These are phyloP conservation scores for Cymbomonas tetramitiformis DNA, from an alignment of 139 green algal species.

Conservation along the genomic window DNA sequence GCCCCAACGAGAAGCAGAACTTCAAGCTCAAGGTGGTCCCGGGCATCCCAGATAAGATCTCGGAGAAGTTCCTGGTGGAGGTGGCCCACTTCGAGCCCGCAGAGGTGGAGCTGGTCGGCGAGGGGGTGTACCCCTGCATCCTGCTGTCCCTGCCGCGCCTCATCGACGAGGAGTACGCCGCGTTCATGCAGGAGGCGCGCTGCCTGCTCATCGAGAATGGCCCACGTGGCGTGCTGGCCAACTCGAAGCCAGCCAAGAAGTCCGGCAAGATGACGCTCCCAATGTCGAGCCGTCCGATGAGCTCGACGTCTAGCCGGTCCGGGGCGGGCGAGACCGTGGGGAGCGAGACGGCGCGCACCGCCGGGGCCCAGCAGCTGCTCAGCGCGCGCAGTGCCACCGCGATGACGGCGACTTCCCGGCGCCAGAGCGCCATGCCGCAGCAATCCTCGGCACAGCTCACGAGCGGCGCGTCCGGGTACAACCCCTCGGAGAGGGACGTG, in stretches of 20 bases:
- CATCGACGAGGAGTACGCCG: conserved; percentile 26
- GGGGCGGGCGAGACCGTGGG: too few species aligned
- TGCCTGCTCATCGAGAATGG: neutral
- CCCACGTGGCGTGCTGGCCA: too few species aligned
- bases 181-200: conserved; percentile 1
- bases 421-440: neutral
- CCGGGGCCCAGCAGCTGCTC: too few species aligned
- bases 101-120: conserved; percentile 36
- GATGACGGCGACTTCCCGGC: neutral
- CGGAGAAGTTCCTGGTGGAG: conserved; percentile 48
- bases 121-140: conserved; percentile 49
- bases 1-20: conserved; percentile 29
- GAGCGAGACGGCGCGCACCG: too few species aligned
- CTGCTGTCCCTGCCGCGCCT: conserved; percentile 38
- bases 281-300: too few species aligned
- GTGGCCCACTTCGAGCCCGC: conserved; percentile 63
- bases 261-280: too few species aligned
- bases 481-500: conserved; percentile 19
- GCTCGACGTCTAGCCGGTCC: too few species aligned
- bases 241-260: too few species aligned
- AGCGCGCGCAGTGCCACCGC: neutral
- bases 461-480: neutral
- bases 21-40: conserved; percentile 39
- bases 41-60: conserved; percentile 44
- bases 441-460: too few species aligned